Evolutionary conservation across 78 protist genomes (phyloP).

Genomic region (Parvularia atlantis): DNA sequence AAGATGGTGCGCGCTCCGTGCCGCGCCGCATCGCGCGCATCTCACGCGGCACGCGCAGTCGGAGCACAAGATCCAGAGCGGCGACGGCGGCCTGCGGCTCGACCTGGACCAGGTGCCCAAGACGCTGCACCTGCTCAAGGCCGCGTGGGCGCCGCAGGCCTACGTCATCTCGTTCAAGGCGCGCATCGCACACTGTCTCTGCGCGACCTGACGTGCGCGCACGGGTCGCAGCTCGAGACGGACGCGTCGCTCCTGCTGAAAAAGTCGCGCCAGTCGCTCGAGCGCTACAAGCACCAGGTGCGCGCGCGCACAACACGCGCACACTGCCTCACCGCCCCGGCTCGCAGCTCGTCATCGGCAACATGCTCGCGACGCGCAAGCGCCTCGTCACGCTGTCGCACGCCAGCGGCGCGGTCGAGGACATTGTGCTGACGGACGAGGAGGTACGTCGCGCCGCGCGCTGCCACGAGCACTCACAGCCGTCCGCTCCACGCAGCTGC

Average conservation of each 20-base stretch:
- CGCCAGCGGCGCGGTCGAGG: too few relatives aligned
- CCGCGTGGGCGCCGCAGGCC: conserved; percentile 30
- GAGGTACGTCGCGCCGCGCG: too few relatives aligned
- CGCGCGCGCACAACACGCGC: conserved; percentile 21
- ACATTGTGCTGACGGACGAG: too few relatives aligned
- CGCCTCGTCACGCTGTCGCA: too few relatives aligned
- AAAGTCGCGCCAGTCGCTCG: conserved; percentile 20
- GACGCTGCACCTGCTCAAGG: conserved; percentile 10
- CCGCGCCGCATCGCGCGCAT: too few relatives aligned
- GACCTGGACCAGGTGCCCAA: conserved; percentile 39
- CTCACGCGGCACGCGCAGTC: too few relatives aligned
- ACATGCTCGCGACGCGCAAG: conserved; percentile 14
- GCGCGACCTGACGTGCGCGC: too few relatives aligned
- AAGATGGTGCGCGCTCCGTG: too few relatives aligned
- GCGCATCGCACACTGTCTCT: too few relatives aligned
- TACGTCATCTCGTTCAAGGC: conserved; percentile 35
- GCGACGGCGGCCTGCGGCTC: conserved; percentile 12
- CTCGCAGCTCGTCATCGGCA: conserved; percentile 12
- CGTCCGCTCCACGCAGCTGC: too few relatives aligned
- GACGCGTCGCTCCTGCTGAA: conserved; percentile 16
- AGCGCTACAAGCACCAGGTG: conserved; percentile 21
- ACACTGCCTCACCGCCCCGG: too few relatives aligned
- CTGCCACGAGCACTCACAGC: too few relatives aligned
- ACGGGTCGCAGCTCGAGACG: conserved; percentile 59
- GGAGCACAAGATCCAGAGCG: conserved; percentile 48